Percentiles rank a stretch among this genome's conserved stretches.
phyloP scores from a whole-genome alignment of 2,329 filamentous ascomycete species.

The Capronia americana region DNA sequence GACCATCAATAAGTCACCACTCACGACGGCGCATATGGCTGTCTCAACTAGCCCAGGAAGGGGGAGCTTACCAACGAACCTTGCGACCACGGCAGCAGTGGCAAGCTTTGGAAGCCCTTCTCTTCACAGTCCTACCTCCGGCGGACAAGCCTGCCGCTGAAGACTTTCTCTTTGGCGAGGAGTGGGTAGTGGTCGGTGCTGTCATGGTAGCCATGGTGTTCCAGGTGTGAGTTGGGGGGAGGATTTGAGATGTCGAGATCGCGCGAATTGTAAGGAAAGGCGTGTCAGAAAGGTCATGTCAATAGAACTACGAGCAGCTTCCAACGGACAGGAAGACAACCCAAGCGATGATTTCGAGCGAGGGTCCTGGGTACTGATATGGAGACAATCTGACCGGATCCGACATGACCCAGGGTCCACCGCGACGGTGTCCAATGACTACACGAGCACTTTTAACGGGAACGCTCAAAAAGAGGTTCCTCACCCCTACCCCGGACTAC shows the following conservation, averaged over 20 bases:
- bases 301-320: not conserved
- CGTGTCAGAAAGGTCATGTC: not conserved
- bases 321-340: conserved; percentile 1
- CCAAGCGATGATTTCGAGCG: conserved; percentile 3
- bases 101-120: conserved; percentile 88
- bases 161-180: conserved; percentile 62
- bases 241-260: not conserved
- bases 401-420: conserved; percentile 22
- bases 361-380: conserved; percentile 27
- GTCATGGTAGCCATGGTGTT: conserved; percentile 10
- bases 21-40: not conserved
- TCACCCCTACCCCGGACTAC: conserved; percentile 31
- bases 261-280: not conserved
- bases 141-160: conserved; percentile 62
- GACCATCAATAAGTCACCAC: not conserved
- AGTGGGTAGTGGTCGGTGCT: conserved; percentile 18
- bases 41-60: not conserved
- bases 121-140: conserved; percentile 69
- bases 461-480: conserved; percentile 12
- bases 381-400: conserved; percentile 28
- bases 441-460: not conserved
- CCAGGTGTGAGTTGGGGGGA: not conserved
- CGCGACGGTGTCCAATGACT: conserved; percentile 6
- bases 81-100: conserved; percentile 88
- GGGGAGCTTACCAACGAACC: conserved; percentile 68